Percentiles rank a stretch among this genome's conserved stretches.
These are phyloP conservation scores for Peltaster fructicola DNA, from an alignment of 2,329 filamentous ascomycete genomes.

Conservation along the genomic window DNA sequence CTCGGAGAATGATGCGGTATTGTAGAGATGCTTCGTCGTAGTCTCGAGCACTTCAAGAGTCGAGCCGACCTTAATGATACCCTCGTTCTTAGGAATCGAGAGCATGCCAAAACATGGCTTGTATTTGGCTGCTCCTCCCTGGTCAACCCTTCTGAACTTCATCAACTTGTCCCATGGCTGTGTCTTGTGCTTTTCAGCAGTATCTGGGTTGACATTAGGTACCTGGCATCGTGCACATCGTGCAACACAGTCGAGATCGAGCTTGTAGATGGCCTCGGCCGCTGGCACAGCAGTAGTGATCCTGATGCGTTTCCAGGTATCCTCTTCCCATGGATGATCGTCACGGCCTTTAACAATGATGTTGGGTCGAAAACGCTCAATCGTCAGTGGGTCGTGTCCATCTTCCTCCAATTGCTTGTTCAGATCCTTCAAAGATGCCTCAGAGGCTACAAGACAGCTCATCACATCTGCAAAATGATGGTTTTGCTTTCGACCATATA, in stretches of 20 bases:
- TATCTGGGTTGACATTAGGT: slow-evolving; percentile 47
- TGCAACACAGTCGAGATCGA: slow-evolving; percentile 39
- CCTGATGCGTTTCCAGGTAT: slow-evolving; percentile 43
- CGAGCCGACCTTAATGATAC: slow-evolving; percentile 39
- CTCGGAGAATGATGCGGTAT: slow-evolving; percentile 17
- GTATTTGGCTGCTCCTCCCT: slow-evolving; percentile 40
- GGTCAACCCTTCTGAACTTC: slow-evolving; percentile 41
- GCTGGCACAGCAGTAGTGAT: slow-evolving; percentile 21
- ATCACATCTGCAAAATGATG: slow-evolving; percentile 43
- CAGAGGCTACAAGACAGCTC: slow-evolving; percentile 37
- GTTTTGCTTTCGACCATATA: slow-evolving; percentile 30
- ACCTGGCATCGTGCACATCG: slow-evolving; percentile 44
- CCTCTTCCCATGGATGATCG: slow-evolving; percentile 39
- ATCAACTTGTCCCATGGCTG: slow-evolving; percentile 47
- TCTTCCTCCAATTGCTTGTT: slow-evolving; percentile 31
- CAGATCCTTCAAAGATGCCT: slow-evolving; percentile 39
- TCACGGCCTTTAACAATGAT: slow-evolving; percentile 38
- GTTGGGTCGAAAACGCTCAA: slow-evolving; percentile 48
- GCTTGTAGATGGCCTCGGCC: slow-evolving; percentile 18
- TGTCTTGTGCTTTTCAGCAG: slow-evolving; percentile 37
- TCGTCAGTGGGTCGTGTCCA: slow-evolving; percentile 30
- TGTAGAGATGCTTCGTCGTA: slow-evolving; percentile 40
- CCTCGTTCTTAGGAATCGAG: slow-evolving; percentile 39
- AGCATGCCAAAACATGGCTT: slow-evolving; percentile 54
- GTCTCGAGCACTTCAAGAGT: slow-evolving; percentile 39